These are phyloP conservation scores for Allantophomopsis cytisporea DNA, from an alignment of 2,329 filamentous ascomycete genomes.

Conservation along the genomic window DNA sequence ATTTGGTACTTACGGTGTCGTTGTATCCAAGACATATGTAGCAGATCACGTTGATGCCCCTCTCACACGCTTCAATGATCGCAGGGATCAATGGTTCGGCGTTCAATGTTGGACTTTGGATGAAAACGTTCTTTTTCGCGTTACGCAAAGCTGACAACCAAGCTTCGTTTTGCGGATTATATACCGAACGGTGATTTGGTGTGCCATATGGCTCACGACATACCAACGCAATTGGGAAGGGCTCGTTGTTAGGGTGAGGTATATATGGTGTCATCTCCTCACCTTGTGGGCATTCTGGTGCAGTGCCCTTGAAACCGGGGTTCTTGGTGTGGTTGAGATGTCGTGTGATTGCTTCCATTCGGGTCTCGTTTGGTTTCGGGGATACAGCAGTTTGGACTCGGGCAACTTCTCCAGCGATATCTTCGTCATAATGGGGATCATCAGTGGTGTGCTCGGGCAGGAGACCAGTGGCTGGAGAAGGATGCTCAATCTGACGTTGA, in stretches of 20 bases:
- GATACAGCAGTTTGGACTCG: constrained; percentile 45
- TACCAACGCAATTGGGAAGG: constrained; percentile 60
- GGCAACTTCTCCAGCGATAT: constrained; percentile 44
- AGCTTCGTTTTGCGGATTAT: constrained; percentile 62
- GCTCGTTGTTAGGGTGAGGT: constrained; percentile 32
- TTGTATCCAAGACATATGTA: constrained; percentile 73
- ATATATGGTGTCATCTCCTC: constrained; percentile 57
- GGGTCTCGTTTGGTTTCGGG: constrained; percentile 33
- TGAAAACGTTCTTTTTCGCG: constrained; percentile 52
- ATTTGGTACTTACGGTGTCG: constrained; percentile 35
- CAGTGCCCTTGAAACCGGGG: constrained; percentile 31
- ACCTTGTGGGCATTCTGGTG: constrained; percentile 34
- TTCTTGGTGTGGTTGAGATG: constrained; percentile 53
- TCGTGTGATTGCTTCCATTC: constrained; percentile 43
- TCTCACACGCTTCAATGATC: constrained; percentile 47
- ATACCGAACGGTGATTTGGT: constrained; percentile 43
- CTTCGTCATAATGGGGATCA: constrained; percentile 48
- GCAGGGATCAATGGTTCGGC: constrained; percentile 52
- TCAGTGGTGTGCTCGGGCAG: constrained; percentile 42
- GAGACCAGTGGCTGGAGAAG: constrained; percentile 4
- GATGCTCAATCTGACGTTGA: constrained; percentile 11
- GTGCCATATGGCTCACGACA: constrained; percentile 54
- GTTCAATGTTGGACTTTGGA: constrained; percentile 68
- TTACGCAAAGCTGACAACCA: constrained; percentile 59
- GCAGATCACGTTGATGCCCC: constrained; percentile 54